phyloP scores from a whole-genome alignment of 306 rosid species.

The Leucaena leucocephala region DNA sequence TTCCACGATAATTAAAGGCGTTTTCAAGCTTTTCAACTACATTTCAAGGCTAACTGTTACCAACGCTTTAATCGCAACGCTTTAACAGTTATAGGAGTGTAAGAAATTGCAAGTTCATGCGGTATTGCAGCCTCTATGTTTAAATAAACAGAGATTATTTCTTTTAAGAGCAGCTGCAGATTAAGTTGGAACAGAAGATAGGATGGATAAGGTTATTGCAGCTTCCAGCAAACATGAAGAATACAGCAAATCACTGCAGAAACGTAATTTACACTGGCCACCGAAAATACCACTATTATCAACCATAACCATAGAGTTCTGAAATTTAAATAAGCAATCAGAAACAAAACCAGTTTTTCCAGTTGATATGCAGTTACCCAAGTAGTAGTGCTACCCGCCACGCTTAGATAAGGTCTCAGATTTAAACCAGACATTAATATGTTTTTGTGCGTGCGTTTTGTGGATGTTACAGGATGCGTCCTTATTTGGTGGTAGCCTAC shows the following conservation, averaged over 20 bases:
- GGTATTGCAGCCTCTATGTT: background rate
- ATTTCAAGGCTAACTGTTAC: background rate
- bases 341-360: background rate
- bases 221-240: background rate
- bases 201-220: background rate
- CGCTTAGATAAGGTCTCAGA: no score
- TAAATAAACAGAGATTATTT: background rate
- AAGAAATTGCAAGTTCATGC: background rate
- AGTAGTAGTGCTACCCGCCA: no score
- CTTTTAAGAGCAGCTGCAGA: background rate
- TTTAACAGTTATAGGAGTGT: background rate
- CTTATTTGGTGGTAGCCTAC: background rate
- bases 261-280: no score
- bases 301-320: no score
- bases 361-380: no score
- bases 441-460: no score
- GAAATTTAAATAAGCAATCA: background rate
- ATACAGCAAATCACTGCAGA: background rate
- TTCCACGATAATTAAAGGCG: background rate
- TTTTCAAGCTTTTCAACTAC: background rate
- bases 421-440: no score
- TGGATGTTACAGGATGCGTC: no score
- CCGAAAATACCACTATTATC: no score
- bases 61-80: background rate
- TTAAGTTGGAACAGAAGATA: slow-evolving; percentile 9